phyloP scores from a whole-genome alignment of 805 yeast species.

The Saccharomycopsis sp. region DNA sequence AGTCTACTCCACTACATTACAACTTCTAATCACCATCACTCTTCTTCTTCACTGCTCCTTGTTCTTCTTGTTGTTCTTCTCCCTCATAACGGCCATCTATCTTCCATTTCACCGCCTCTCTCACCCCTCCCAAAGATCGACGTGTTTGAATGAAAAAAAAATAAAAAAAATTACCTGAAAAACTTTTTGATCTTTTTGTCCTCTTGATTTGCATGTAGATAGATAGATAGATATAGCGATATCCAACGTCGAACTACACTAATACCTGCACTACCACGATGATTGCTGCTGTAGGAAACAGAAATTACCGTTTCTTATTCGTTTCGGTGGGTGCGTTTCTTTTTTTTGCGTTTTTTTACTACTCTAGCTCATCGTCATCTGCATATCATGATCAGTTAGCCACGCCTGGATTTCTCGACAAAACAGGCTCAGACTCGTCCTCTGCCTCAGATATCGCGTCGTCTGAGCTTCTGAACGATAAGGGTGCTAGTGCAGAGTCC shows the following conservation, averaged over 20 bases:
- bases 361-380: slow-evolving; percentile 12
- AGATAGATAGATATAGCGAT: background rate
- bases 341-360: slow-evolving; percentile 16
- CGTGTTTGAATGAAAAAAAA: background rate
- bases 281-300: slow-evolving; percentile 13
- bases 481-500: background rate
- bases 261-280: slow-evolving; percentile 1
- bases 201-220: background rate
- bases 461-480: background rate
- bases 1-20: too few species aligned
- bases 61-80: too few species aligned
- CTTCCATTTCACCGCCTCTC: too few species aligned
- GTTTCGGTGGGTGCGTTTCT: slow-evolving; percentile 12
- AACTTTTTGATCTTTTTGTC: background rate
- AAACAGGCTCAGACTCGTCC: slow-evolving; percentile 60
- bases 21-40: too few species aligned
- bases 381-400: slow-evolving; percentile 13
- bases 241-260: background rate
- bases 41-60: too few species aligned
- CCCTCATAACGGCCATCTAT: too few species aligned
- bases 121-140: too few species aligned
- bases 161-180: background rate
- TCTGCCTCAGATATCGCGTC: slow-evolving; percentile 5
- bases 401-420: slow-evolving; percentile 54
- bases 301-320: slow-evolving; percentile 15